Base-by-base conservation (phyloP, 345 rosid genomes). In the Toxicodendron radicans region DNA sequence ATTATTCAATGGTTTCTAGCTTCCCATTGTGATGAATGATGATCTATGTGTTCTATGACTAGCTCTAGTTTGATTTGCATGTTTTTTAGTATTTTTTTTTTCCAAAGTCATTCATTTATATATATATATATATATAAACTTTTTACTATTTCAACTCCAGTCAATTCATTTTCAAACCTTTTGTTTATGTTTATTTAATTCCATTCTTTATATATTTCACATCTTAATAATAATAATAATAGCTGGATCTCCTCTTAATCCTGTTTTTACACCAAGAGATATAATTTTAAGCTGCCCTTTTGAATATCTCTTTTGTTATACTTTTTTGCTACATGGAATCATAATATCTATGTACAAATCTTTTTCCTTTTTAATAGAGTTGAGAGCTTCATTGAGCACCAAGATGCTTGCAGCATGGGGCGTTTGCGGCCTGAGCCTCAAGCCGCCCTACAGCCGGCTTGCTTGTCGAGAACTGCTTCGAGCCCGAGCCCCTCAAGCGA, bases 331-430 rank as follows among this genome's bases (percentile, higher is more conserved):
- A 68, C 70, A 46, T 58, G 16, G 62, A 49, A 51, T 65, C 59
- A 58, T 68, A 35, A 73, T 5, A 14, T 48, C 14, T 43, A 23
- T 14, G 2, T 9, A 43, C 1, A 1, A 27, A 27, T 27, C 30
- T 27, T 27, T 27, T 27, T 27, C 30, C 30, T 27, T 27, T 27
- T 27, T 27, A 27, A 30, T 75, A 95, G 99, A 84, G 99, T 93
- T 66, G 98, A 95, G 87, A 92, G 97, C 73, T 95, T 95, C 84
- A 95, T 95, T n/a, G 96, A 95, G 76, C 99, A 95, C 69, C 98
- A 95, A 86, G 99, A 92, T 74, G 76, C 87, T 52, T 95, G 99
- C 90, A 81, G 77, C 65, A 84, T 89, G 85, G 86, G 92, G 45
- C 84, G 83, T 5, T 77, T 87, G 54, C 78, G 78, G 46, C 71